phyloP scores from a whole-genome alignment of 352 stramenopile species.

The Pythium pyrilobum region DNA sequence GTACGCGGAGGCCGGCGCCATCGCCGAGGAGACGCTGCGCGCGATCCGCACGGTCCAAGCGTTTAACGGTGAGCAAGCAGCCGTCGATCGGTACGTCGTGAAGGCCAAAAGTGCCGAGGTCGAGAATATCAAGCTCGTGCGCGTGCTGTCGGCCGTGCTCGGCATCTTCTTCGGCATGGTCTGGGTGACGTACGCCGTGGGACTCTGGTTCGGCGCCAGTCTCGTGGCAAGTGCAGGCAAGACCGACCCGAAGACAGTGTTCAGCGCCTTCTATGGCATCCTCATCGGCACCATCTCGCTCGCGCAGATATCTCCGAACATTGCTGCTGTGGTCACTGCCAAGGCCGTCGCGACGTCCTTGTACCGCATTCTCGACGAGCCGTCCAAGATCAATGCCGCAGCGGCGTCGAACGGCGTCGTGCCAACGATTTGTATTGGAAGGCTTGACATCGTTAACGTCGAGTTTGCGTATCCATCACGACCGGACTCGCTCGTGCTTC shows the following conservation, averaged over 20 bases:
- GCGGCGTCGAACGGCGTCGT: conserved; percentile 1
- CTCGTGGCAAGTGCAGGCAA: conserved; percentile 17
- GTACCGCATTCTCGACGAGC: conserved; percentile 12
- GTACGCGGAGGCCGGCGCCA: conserved; percentile 20
- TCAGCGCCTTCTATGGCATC: conserved; percentile 33
- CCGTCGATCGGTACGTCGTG: conserved; percentile 5
- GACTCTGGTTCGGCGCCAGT: conserved; percentile 29
- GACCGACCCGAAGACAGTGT: conserved; percentile 21
- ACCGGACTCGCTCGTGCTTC: conserved; percentile 11
- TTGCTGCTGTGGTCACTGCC: conserved; percentile 17
- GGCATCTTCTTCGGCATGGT: conserved; percentile 22
- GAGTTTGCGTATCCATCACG: conserved; percentile 20
- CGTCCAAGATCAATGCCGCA: conserved; percentile 10
- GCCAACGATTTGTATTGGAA: conserved; percentile 4
- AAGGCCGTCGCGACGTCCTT: conserved; percentile 12
- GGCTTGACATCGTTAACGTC: conserved; percentile 9
- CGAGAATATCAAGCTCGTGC: conserved; percentile 21
- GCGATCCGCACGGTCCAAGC: conserved; percentile 2
- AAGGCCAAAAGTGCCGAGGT: conserved; percentile 17
- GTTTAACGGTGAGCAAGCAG: conserved; percentile 38
- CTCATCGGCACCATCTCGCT: conserved; percentile 31
- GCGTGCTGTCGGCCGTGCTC: conserved; percentile 18
- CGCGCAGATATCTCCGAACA: conserved; percentile 27
- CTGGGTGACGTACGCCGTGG: conserved; percentile 21
- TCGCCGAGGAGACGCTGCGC: conserved; percentile 21